Base-by-base conservation (phyloP, 352 stramenopile species). In the Globisporangium radiosum region DNA sequence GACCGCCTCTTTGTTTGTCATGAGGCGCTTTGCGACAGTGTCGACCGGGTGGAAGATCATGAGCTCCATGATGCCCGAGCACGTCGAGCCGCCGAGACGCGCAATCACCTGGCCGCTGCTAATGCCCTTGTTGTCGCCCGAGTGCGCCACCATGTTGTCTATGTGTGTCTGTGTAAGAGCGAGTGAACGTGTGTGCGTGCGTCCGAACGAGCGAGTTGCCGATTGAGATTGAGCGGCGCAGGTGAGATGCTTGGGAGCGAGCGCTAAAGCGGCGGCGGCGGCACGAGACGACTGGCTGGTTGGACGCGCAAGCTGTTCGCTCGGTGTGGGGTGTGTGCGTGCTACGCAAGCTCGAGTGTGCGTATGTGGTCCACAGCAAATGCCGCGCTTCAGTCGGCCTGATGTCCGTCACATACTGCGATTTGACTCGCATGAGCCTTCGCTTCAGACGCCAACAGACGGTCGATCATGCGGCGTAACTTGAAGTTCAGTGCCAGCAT, bases 41-140 rank as follows among this genome's bases (percentile, higher is more conserved):
- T 98, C 92, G 48, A 98, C 91, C 4, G 92, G 92, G 75, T 98
- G 94, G 75, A 98, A 98, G 57, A 98, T 88, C 65, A 96, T 81
- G 49, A 98, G 88, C 72, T 98, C 94, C 25, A 85, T 92, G 40
- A 98, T 76, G n/a, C 94, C 92, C 25, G 94, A 95, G 58, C 85
- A 80, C 36, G 90, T 96, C 52, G 88, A 97, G 52, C 94, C 94
- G 37, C 97, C 76, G 50, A 98, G 81, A 56, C 93, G 87, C 62
- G 79, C 85, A 17, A 80, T 75, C 47, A 82, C 79, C 43, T 85
- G 66, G 49, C 72, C 76, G n/a, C 65, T 62, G 60, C 77, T 63
- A 5, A 64, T 67, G 36, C 62, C 70, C 19, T 56, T 59, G 57
- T 86, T 81, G 45, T 85, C 74, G 17, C 64, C 76, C 37, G 68